phyloP scores from a whole-genome alignment of 768 basidiomycete genomes.

The Boletus rufocinnamomeus region DNA sequence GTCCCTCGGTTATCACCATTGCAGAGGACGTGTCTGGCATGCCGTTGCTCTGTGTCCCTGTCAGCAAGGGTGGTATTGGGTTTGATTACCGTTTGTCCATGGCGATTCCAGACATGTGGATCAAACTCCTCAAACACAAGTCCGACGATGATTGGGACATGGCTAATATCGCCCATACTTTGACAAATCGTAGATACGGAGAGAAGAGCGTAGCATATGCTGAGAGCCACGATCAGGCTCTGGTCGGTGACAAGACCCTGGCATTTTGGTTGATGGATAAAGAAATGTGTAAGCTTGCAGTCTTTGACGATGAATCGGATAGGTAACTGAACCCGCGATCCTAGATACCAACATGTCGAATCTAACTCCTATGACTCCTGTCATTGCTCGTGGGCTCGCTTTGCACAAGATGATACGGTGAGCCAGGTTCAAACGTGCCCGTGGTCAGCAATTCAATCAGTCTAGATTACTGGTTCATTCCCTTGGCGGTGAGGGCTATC shows the following conservation, averaged over 20 bases:
- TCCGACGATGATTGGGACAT: conserved; percentile 88
- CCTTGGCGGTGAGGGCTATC: conserved; percentile 94
- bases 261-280: conserved; percentile 99
- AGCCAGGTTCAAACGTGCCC: conserved; percentile 14
- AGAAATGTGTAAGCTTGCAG: conserved; percentile 85
- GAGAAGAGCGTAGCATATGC: conserved; percentile 94
- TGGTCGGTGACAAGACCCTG: conserved; percentile 97
- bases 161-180: conserved; percentile 80
- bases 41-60: conserved; percentile 88
- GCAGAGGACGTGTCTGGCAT: conserved; percentile 99
- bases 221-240: conserved; percentile 96
- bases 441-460: conserved; percentile 1
- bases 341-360: conserved; percentile 95
- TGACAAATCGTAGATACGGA: conserved; percentile 84
- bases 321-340: conserved; percentile 1
- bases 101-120: conserved; percentile 99
- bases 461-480: conserved; percentile 83
- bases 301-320: neutral
- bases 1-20: conserved; percentile 83
- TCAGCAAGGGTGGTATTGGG: conserved; percentile 83
- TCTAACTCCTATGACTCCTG: conserved; percentile 73
- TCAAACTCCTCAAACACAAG: conserved; percentile 95
- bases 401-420: conserved; percentile 98
- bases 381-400: conserved; percentile 86
- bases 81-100: conserved; percentile 98